Base-by-base conservation (phyloP, 2,329 filamentous ascomycete species). In the Ceratocystis variospora region DNA sequence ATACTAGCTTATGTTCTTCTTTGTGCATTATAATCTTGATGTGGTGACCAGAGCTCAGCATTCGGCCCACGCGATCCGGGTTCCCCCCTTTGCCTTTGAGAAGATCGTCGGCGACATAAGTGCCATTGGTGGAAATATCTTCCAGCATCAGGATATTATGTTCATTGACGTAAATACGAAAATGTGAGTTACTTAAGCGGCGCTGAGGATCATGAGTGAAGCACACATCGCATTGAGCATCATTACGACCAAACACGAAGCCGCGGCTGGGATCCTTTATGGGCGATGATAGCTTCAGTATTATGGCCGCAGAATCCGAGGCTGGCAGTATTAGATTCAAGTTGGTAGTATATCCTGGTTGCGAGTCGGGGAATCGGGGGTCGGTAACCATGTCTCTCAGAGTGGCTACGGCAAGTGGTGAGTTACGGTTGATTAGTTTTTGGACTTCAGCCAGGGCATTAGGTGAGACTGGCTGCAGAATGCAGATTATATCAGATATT, bases 71-170 rank as follows among this genome's bases (percentile, higher is more conserved):
- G 73, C 78, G 45, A 73, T 72, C 66, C 73, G 72, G 66, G 65
- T 74, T 70, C 28, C 71, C 71, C 33, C 71, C 72, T 68, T 76
- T 77, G 25, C 73, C 71, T 62, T 76, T 78, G 70, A 99, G 79
- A 45, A 90, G 78, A 19, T 79, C 78, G 28, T 83, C 81, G 75
- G 97, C 92, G 66, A 97, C 90, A 68, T 90, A 80, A 3, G 94
- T 97, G 33, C 94, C 94, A 72, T 97, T 99, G n/a, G 91, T 96
- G 0, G 94, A 97, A 73, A 86, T 83, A 73, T 99, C 94, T 74
- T 96, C 87, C 12, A 97, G 79, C 90, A 99, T 96, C 70, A 96
- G 81, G 66, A 89, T 86, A 33, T 88, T 90, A 69, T 89, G 84
- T n/a, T 85, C 79, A 71, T 95, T 99, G 71, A 96, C 81, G 73